Evolutionary conservation across 257 asterid species (phyloP), one percentile per base, ranked within the genome.

Genomic region (Gynochthodes officinalis): DNA sequence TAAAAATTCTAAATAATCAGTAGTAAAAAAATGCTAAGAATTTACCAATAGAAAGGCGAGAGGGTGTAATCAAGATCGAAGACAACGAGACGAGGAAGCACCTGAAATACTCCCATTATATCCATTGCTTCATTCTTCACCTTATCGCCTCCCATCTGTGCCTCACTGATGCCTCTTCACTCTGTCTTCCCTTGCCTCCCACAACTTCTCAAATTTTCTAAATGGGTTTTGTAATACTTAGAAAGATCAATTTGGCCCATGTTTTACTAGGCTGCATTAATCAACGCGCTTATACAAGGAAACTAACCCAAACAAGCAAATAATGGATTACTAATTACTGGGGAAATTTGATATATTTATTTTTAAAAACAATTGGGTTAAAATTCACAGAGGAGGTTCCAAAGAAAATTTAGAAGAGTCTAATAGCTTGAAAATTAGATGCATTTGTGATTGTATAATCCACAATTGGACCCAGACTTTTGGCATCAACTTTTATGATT

Each of bases 111-210:
- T 69, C 87, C 92, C 74, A 93, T 72, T 25, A 88, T 85, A 80
- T 93, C 95, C 90, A 88, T 77, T 1, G 98, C 98, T 69, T 93
- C 98, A 76, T 86, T 86, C 92, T 89, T 89, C 83, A 87, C 96
- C 82, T 82, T 64, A 62, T 84, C 92, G 84, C 89, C 96, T 69
- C 95, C 97, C 96, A 93, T 91, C 79, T 81, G 76, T 68, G 30
- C 19, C 3, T 0, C n/a, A 1, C 3, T 37, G n/a, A 2, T 23
- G 30, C 30, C n/a, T 40, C 32, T 50, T 25, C 50, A 15, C 30
- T 23, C 15, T 7, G 19, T 63, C 4, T 40, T 8, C 10, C 12
- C 4, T 23, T 7, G 1, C 11, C 10, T 39, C n/a, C 10, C 11
- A 9, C 7, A 64, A 15, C 0, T 19, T 19, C 44, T 10, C 6